Base-by-base conservation (phyloP, 2,329 filamentous ascomycete genomes). In the Fusarium sp. region DNA sequence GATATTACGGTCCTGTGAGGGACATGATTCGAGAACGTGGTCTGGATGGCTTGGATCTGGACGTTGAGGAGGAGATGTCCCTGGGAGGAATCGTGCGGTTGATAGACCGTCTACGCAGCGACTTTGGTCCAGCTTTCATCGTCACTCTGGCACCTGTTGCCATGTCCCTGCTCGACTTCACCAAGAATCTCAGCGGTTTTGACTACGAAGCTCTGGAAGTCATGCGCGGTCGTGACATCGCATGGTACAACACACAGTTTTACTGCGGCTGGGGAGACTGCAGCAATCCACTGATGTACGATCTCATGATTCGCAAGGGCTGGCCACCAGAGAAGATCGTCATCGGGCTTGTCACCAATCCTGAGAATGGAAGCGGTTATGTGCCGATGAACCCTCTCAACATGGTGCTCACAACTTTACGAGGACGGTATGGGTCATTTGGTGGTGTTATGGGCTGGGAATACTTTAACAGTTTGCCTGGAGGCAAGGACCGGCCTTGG, bases 401-500 rank as follows among this genome's bases (percentile, higher is more conserved):
- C 2, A 63, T 73, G 10, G 82, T 84, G 1, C 74, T 87, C 4
- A 69, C 74, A 14, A 73, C 79, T 4, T 71, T 88, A 25, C 73
- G 77, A n/a, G 72, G 70, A 4, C 76, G 80, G 52, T 92, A 92
- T 72, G 86, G 87, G 2, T 81, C 81, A 2, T 96, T 97, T 76
- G 94, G 94, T 1, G 94, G 94, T 1, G 89, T 97, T 9, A 96
- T 96, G 89, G 93, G 93, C 4, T 97, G 94, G 94, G 94, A 97
- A 80, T 97, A 96, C 76, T 97, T 95, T 80, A 96, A 97, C 80
- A 88, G 90, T 55, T 77, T 89, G 58, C 91, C 92, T 0, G 90
- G 89, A 2, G 89, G 87, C 23, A 76, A 75, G 4, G 81, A 82
- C 14, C 80, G 83, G 55, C 91, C 92, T 0, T 95, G 91, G 90